Base-by-base conservation (phyloP, 2,329 filamentous ascomycete species). In the Zalaria obscura region DNA sequence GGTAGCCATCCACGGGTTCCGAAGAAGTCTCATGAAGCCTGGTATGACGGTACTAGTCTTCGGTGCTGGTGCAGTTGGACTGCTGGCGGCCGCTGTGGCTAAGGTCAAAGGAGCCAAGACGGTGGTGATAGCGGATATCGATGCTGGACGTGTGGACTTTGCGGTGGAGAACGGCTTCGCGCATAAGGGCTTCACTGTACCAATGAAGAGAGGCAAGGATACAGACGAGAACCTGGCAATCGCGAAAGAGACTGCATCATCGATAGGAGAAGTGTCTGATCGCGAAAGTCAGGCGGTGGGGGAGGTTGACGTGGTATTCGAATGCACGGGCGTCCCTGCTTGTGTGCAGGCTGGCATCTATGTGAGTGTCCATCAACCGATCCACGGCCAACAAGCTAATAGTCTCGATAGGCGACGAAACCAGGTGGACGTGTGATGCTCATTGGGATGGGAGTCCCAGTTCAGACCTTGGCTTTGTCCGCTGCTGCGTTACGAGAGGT, bases 341-440 rank as follows among this genome's bases (percentile, higher is more conserved):
- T 85, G 81, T 56, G 78, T 84, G 62, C 81, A 85, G 55, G 80
- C 79, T 2, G 72, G 76, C n/a, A 74, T 87, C 18, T 86, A 81
- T 50, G 78, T 68, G 49, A 55, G 62, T 57, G 27, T 11, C 8
- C 8, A 5, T 11, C 27, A 5, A 4, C 10, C 9, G 26, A 27
- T 10, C 31, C 10, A 25, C 11, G 7, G 9, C 26, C 33, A 5
- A 4, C 8, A 32, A 28, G 41, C 43, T 52, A 18, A 49, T 38
- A 5, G n/a, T 11, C 18, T 26, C 26, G 7, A 3, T 36, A 68
- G 64, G 59, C 78, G 3, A 78, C 80, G 6, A 70, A 70, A 44
- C 70, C 81, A 0, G 83, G 82, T 26, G 82, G 82, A 11, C 80
- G 78, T 51, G 68, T 86, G 38, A 71, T 87, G 57, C 77, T 87